Conservation (phyloP, 768 basidiomycete species). For the Psilocybe cubensis region DNA sequence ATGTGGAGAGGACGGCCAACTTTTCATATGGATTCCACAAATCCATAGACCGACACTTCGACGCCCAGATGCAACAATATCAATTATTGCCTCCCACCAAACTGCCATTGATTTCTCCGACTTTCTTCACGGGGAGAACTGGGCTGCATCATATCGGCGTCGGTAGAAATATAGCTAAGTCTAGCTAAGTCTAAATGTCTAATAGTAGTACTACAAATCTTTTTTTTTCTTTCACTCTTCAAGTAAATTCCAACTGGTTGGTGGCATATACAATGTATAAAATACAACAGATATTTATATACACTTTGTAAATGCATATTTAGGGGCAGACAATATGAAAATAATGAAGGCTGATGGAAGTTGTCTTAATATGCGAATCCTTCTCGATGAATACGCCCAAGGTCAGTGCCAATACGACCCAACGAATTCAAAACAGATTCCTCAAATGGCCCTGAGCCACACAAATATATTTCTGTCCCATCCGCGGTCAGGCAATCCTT, state of each 20-base stretch:
- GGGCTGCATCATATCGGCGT: too few species aligned
- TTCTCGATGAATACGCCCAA: conserved; percentile 43
- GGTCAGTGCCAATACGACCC: conserved; percentile 35
- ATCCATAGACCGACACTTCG: not conserved
- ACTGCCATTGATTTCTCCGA: not conserved
- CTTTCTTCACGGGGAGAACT: not conserved
- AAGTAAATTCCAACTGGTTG: too few species aligned
- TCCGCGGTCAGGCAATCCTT: conserved; percentile 14
- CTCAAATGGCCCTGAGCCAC: conserved; percentile 55
- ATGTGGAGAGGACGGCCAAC: not conserved
- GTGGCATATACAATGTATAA: too few species aligned
- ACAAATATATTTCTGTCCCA: conserved; percentile 43
- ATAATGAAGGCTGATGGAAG: too few species aligned
- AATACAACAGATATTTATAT: too few species aligned
- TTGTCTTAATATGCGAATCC: conserved; percentile 18
- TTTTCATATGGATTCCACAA: not conserved
- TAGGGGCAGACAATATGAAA: too few species aligned
- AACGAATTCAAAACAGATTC: conserved; percentile 35
- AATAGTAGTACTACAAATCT: too few species aligned
- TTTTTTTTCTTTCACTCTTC: too few species aligned
- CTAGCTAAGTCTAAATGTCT: too few species aligned
- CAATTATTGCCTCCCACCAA: not conserved
- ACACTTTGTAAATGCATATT: too few species aligned
- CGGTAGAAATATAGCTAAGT: too few species aligned
- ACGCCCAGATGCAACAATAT: not conserved